A percentile compares a stretch with the other conserved stretches of the same genome.
Conservation (phyloP, 73 alveolate genomes). For the Blepharisma stoltei region DNA sequence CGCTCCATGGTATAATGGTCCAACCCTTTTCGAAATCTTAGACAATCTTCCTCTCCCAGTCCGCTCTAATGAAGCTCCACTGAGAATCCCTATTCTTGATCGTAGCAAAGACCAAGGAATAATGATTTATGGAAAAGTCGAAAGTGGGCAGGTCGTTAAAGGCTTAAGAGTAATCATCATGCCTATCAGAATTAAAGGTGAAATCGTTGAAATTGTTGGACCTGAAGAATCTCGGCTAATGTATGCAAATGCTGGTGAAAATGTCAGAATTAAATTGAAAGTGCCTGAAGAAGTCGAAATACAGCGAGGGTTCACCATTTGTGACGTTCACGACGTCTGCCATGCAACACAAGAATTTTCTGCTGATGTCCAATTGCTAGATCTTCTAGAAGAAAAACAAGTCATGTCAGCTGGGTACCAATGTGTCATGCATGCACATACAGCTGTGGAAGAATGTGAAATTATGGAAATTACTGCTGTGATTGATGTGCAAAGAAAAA, state of each 20-base stretch:
- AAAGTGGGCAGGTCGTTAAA: conserved; percentile 48
- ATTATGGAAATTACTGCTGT: conserved; percentile 65
- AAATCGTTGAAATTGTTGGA: conserved; percentile 40
- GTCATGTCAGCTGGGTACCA: conserved; percentile 60
- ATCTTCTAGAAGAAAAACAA: conserved; percentile 55
- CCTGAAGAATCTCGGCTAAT: conserved; percentile 41
- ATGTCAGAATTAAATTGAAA: conserved; percentile 39
- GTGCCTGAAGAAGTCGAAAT: conserved; percentile 47
- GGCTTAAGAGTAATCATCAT: conserved; percentile 42
- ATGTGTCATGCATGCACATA: conserved; percentile 78
- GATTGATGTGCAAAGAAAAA: conserved; percentile 68
- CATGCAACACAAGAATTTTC: conserved; percentile 42
- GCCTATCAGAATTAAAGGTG: conserved; percentile 39
- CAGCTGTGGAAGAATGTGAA: conserved; percentile 79
- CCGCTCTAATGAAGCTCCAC: conserved; percentile 95
- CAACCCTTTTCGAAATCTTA: conserved; percentile 86
- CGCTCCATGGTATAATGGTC: conserved; percentile 97
- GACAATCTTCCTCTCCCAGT: conserved; percentile 87
- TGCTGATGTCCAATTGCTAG: conserved; percentile 44
- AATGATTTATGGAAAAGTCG: conserved; percentile 48
- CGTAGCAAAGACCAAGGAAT: conserved; percentile 38
- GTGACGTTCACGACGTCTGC: conserved; percentile 43
- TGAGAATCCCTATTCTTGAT: conserved; percentile 73
- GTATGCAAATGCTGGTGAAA: conserved; percentile 63
- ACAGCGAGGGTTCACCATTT: conserved; percentile 49